Evolutionary conservation across 495 filamentous ascomycete species (phyloP).

Genomic region (Penicilliopsis zonata): DNA sequence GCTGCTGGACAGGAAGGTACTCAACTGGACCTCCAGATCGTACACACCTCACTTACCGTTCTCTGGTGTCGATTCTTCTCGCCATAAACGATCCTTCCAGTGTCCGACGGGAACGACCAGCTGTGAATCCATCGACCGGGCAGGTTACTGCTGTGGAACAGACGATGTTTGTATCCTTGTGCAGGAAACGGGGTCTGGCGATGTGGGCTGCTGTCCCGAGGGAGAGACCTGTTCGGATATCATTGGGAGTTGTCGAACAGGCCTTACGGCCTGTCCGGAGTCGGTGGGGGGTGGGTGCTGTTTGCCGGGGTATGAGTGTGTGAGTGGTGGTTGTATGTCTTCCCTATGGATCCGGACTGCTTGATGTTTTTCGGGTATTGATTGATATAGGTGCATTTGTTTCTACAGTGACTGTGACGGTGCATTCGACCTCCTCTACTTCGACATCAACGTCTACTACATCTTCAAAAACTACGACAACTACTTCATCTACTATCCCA

Average conservation of each 20-base stretch:
- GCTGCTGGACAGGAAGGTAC: background rate
- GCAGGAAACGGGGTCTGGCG: constrained; percentile 57
- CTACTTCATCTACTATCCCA: background rate
- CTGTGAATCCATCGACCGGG: constrained; percentile 57
- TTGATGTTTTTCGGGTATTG: background rate
- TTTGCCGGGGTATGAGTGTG: constrained; percentile 66
- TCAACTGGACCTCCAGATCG: background rate
- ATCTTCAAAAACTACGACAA: constrained; percentile 6
- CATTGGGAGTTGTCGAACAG: constrained; percentile 49
- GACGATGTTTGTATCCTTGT: constrained; percentile 61
- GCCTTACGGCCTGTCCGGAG: constrained; percentile 55
- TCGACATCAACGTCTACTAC: constrained; percentile 29
- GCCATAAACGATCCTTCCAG: constrained; percentile 43
- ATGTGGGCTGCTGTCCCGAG: constrained; percentile 75
- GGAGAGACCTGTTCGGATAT: constrained; percentile 56
- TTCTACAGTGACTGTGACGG: constrained; percentile 34
- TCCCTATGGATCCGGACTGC: background rate
- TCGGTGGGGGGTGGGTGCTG: constrained; percentile 78
- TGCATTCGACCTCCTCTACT: constrained; percentile 28
- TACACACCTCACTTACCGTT: constrained; percentile 7
- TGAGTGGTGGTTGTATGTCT: constrained; percentile 58
- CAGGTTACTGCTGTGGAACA: constrained; percentile 64
- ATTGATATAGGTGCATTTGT: constrained; percentile 24
- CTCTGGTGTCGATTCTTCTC: constrained; percentile 27
- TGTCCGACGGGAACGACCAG: constrained; percentile 59